A percentile compares a stretch with the other conserved stretches of the same genome.
Conservation (phyloP, 2,329 filamentous ascomycete genomes). For the Zasmidium cellare region DNA sequence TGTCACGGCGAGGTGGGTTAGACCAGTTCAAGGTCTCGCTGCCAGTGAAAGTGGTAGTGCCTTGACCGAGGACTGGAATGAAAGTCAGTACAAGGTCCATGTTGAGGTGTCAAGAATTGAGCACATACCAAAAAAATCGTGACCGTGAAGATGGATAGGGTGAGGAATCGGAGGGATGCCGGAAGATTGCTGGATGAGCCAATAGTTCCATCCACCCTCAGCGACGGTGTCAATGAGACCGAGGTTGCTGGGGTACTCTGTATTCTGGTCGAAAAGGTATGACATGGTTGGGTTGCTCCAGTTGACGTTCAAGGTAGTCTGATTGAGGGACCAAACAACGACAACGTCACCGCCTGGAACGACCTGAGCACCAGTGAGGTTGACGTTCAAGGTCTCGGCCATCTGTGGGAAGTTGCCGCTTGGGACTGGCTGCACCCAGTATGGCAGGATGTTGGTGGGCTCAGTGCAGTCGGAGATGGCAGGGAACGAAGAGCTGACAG, state of each 20-base stretch:
- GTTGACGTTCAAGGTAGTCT: conserved; percentile 43
- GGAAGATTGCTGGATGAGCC: conserved; percentile 38
- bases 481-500: conserved; percentile 34
- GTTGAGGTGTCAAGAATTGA: too few species aligned
- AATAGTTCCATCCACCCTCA: conserved; percentile 30
- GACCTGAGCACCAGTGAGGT: conserved; percentile 33
- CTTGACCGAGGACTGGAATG: conserved; percentile 25
- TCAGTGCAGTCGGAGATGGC: conserved; percentile 40
- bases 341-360: conserved; percentile 37
- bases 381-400: conserved; percentile 35
- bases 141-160: conserved; percentile 30
- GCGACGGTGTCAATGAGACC: conserved; percentile 44
- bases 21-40: conserved; percentile 33
- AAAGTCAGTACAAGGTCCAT: too few species aligned
- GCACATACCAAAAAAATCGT: conserved; percentile 28
- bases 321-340: conserved; percentile 37
- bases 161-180: conserved; percentile 14
- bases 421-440: conserved; percentile 39
- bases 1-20: conserved; percentile 51
- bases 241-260: conserved; percentile 39
- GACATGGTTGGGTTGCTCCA: conserved; percentile 48
- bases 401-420: conserved; percentile 33
- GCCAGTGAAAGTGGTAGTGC: conserved; percentile 25
- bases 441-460: conserved; percentile 32
- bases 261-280: conserved; percentile 44